Evolutionary conservation across 2,329 filamentous ascomycete genomes (phyloP).

Genomic region (Trichoderma arundinaceum): DNA sequence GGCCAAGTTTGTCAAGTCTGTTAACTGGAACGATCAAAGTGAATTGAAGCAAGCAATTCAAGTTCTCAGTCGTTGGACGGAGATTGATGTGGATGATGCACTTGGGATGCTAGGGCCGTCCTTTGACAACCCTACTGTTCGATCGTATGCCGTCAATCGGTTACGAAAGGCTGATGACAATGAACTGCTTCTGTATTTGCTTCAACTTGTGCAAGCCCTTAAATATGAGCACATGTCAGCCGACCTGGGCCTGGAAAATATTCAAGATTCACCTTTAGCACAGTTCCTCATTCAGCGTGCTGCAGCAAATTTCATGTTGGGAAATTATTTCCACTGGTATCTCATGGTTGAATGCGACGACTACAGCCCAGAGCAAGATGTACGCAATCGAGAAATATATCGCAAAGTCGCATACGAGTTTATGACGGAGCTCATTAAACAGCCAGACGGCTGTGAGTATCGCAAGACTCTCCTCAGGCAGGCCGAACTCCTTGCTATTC

Average conservation of each 20-base stretch:
- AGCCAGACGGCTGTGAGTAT: conserved; percentile 71
- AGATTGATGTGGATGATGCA: conserved; percentile 96
- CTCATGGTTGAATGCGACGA: conserved; percentile 98
- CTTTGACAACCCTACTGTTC: conserved; percentile 85
- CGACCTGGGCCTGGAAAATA: conserved; percentile 60
- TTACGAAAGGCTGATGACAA: conserved; percentile 91
- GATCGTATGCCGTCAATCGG: conserved; percentile 91
- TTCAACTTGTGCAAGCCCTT: conserved; percentile 93
- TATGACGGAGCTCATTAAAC: conserved; percentile 82
- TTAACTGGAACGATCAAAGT: conserved; percentile 86
- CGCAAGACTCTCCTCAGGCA: conserved; percentile 81
- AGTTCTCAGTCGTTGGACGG: conserved; percentile 89
- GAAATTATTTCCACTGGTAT: conserved; percentile 98
- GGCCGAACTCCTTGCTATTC: conserved; percentile 83
- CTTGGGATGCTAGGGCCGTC: conserved; percentile 91
- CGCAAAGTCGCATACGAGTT: conserved; percentile 95
- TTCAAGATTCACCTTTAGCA: conserved; percentile 81
- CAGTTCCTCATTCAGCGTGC: conserved; percentile 88
- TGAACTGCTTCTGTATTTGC: conserved; percentile 85
- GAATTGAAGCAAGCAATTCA: conserved; percentile 90
- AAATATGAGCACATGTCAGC: conserved; percentile 85
- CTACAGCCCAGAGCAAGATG: conserved; percentile 73
- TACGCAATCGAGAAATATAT: conserved; percentile 82
- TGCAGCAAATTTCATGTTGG: conserved; percentile 84
- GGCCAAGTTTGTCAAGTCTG: conserved; percentile 97